phyloP scores from a whole-genome alignment of 495 filamentous ascomycete species.

The Hyaloscypha bicolor region DNA sequence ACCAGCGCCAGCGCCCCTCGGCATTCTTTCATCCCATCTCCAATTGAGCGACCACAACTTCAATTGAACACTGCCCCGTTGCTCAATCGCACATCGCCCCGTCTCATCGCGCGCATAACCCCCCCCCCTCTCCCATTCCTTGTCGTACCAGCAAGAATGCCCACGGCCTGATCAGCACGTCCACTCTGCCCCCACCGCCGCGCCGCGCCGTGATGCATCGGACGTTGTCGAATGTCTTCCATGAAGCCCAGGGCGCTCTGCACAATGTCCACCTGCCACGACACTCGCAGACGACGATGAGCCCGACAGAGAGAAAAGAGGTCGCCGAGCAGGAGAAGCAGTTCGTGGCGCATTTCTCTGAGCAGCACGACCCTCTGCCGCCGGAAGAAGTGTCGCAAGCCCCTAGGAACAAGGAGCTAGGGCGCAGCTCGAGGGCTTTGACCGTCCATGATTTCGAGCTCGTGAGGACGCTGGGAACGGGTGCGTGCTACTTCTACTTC shows the following conservation, averaged over 20 bases:
- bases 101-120: not conserved
- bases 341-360: conserved; percentile 47
- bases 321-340: conserved; percentile 39
- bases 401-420: conserved; percentile 59
- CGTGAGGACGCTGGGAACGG: conserved; percentile 88
- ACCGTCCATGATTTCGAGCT: conserved; percentile 75
- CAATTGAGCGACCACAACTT: conserved; percentile 2
- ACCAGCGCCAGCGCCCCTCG: not conserved
- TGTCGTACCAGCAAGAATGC: conserved; percentile 10
- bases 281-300: not conserved
- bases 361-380: conserved; percentile 52
- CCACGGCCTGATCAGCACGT: conserved; percentile 6
- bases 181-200: not conserved
- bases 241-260: not conserved
- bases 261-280: not conserved
- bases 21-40: not conserved
- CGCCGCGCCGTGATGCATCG: not conserved
- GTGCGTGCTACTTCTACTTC: conserved; percentile 45
- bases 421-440: conserved; percentile 55
- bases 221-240: not conserved
- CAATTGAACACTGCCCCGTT: not conserved
- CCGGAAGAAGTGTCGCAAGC: conserved; percentile 56
- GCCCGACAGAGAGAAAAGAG: not conserved
- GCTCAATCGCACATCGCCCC: not conserved
- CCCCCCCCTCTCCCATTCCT: not conserved